These are phyloP conservation scores for Hippophae gyantsensis DNA, from an alignment of 306 rosid genomes.

Conservation along the genomic window DNA sequence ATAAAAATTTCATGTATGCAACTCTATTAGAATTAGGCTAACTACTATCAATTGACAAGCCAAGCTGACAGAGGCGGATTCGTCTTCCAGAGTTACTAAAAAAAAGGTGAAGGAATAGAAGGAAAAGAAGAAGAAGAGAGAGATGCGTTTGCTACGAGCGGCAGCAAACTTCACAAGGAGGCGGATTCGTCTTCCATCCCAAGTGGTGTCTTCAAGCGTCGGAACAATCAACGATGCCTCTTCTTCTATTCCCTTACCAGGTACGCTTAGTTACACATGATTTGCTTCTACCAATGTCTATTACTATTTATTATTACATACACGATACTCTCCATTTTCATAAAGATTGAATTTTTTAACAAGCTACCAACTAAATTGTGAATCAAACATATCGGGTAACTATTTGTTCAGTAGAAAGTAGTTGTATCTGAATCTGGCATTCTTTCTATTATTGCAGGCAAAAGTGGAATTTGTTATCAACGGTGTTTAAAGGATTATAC, in stretches of 20 bases:
- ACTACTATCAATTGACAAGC: no score
- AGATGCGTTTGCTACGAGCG: conserved; percentile 39
- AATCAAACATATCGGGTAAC: neutral
- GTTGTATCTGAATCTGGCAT: neutral
- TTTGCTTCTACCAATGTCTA: neutral
- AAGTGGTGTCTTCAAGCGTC: conserved; percentile 8
- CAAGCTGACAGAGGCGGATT: no score
- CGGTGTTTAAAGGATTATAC: conserved; percentile 18
- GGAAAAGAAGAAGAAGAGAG: neutral
- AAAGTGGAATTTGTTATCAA: conserved; percentile 11
- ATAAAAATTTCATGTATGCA: no score
- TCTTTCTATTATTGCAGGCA: conserved; percentile 29
- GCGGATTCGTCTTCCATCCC: conserved; percentile 28
- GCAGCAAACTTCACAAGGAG: conserved; percentile 28
- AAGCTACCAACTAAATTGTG: no score
- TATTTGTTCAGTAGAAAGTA: neutral
- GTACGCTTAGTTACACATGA: conserved; percentile 8
- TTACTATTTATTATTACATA: neutral
- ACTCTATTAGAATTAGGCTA: no score
- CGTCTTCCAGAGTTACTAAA: no score
- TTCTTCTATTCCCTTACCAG: conserved; percentile 22
- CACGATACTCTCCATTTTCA: no score
- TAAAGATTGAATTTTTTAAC: no score
- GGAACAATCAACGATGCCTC: conserved; percentile 9
- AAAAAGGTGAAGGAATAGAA: no score